phyloP scores from a whole-genome alignment of 495 filamentous ascomycete species.

The Penicillium psychrofluorescens region DNA sequence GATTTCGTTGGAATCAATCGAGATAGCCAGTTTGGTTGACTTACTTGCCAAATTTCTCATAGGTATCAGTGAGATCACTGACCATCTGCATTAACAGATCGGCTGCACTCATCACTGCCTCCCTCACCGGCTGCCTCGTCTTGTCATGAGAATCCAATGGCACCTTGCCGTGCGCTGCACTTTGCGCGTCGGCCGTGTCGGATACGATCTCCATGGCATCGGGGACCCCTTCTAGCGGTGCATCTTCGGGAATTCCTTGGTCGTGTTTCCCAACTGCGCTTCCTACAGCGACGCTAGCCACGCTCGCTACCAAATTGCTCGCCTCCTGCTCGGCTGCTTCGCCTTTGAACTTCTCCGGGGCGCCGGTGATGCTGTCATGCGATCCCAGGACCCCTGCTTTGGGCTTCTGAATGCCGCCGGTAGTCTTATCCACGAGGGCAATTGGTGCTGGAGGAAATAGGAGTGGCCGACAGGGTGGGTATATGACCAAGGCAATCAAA shows the following conservation, averaged over 20 bases:
- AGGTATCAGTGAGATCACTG: conserved; percentile 67
- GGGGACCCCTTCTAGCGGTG: conserved; percentile 45
- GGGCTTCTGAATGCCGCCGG: conserved; percentile 66
- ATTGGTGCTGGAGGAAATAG: conserved; percentile 76
- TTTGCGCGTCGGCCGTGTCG: conserved; percentile 51
- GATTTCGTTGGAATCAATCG: not conserved
- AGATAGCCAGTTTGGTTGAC: conserved; percentile 8
- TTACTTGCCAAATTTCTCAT: conserved; percentile 74
- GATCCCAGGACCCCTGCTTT: conserved; percentile 67
- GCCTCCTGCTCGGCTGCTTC: conserved; percentile 84
- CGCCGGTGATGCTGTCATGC: conserved; percentile 70
- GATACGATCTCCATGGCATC: conserved; percentile 54
- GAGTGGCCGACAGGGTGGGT: conserved; percentile 51
- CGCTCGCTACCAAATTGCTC: conserved; percentile 66
- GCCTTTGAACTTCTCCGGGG: conserved; percentile 75
- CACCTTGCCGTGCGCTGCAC: conserved; percentile 38
- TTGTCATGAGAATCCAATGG: conserved; percentile 56
- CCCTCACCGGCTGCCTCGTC: conserved; percentile 73
- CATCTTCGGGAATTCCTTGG: conserved; percentile 38
- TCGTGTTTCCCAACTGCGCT: conserved; percentile 68
- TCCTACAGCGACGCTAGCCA: conserved; percentile 66
- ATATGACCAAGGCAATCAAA: conserved; percentile 59
- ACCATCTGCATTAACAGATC: conserved; percentile 67
- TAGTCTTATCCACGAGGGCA: conserved; percentile 59
- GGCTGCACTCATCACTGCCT: conserved; percentile 68